Conservation (phyloP, 2,329 filamentous ascomycete species). For the Aureobasidium sp. region DNA sequence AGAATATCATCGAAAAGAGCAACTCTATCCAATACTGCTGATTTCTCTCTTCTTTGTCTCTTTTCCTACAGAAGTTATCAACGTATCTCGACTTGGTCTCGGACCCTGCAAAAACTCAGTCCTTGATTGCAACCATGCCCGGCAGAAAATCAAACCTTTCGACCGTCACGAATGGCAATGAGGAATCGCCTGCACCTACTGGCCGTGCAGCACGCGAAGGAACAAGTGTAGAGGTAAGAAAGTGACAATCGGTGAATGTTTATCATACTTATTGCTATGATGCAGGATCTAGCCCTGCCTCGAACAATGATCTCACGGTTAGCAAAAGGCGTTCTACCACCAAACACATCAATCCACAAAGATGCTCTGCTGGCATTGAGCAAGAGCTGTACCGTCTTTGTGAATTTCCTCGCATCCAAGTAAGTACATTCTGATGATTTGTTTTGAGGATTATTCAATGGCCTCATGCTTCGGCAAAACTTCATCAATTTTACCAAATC, state of each 20-base stretch:
- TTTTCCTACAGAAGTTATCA: too few relatives aligned
- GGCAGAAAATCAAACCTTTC: constrained; percentile 43
- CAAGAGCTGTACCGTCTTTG: constrained; percentile 76
- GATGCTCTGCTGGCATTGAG: constrained; percentile 73
- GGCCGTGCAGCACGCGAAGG: constrained; percentile 18
- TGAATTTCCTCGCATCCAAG: constrained; percentile 71
- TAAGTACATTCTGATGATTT: constrained; percentile 38
- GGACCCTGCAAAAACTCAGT: too few relatives aligned
- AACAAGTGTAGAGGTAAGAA: constrained; percentile 38
- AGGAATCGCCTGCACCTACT: constrained; percentile 25
- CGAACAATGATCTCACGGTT: constrained; percentile 75
- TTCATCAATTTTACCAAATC: background rate
- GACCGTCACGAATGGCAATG: constrained; percentile 32
- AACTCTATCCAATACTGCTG: background rate
- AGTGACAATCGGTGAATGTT: background rate
- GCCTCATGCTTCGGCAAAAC: background rate
- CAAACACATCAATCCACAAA: constrained; percentile 76
- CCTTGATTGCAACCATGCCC: constrained; percentile 31
- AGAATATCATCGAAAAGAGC: background rate
- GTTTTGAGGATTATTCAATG: too few relatives aligned
- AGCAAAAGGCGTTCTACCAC: constrained; percentile 70
- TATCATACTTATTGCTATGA: constrained; percentile 5
- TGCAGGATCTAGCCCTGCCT: constrained; percentile 65
- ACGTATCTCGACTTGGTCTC: too few relatives aligned
- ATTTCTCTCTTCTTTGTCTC: too few relatives aligned